Evolutionary conservation across 2,329 filamentous ascomycete genomes (phyloP).

Genomic region (Aspergillus brasiliensis): DNA sequence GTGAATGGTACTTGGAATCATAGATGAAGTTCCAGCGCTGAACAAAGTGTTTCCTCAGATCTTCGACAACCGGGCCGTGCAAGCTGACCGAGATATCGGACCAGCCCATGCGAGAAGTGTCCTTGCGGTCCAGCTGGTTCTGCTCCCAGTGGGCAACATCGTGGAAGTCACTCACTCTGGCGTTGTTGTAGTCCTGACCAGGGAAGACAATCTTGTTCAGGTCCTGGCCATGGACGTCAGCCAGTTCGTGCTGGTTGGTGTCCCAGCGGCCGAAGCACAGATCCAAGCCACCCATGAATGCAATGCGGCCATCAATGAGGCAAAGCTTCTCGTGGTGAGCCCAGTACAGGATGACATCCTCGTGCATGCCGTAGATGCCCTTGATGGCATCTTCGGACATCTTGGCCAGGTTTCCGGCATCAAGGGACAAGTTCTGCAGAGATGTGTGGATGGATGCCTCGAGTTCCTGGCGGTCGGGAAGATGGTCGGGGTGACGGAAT

Average conservation of each 20-base stretch:
- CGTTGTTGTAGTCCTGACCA: constrained; percentile 92
- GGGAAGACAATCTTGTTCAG: constrained; percentile 77
- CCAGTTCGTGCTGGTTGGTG: constrained; percentile 81
- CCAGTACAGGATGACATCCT: constrained; percentile 85
- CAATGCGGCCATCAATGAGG: constrained; percentile 73
- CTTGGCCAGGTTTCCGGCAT: constrained; percentile 60
- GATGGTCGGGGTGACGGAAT: constrained; percentile 87
- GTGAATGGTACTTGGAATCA: constrained; percentile 72
- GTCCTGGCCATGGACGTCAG: constrained; percentile 79
- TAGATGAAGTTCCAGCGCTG: constrained; percentile 94
- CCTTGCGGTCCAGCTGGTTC: constrained; percentile 81
- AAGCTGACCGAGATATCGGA: constrained; percentile 80
- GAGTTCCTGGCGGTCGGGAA: constrained; percentile 70
- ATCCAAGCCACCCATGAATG: constrained; percentile 91
- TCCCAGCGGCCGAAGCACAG: constrained; percentile 89
- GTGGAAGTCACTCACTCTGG: constrained; percentile 77
- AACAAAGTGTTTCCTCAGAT: constrained; percentile 75
- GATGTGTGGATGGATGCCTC: constrained; percentile 58
- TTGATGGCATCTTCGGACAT: constrained; percentile 74
- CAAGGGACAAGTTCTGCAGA: constrained; percentile 59
- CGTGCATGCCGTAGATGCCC: constrained; percentile 76
- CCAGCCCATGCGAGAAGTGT: constrained; percentile 88
- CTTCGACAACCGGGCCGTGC: constrained; percentile 72
- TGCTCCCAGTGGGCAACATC: constrained; percentile 77
- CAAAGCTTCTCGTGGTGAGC: constrained; percentile 92